Evolutionary conservation across 768 basidiomycete genomes (phyloP), one percentile per base, ranked within the genome.

Genomic region (Leccinum longicurvipes): DNA sequence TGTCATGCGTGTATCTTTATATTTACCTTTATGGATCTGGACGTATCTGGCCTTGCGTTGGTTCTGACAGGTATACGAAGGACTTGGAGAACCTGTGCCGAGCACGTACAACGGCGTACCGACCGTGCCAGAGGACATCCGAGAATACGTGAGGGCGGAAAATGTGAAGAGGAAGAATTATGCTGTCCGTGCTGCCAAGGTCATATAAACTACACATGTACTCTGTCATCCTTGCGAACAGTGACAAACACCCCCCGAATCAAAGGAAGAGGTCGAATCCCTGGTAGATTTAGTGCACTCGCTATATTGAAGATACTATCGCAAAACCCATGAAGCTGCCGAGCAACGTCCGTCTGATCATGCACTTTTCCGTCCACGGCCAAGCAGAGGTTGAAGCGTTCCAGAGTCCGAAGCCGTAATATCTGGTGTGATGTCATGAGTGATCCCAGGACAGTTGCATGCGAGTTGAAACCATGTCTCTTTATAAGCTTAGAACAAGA

Each of bases 81-180:
- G 66, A 12, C 62, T 66, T 24, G 63, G 66, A 1, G 60, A 67
- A 25, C 65, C 65, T n/a, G 57, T 65, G 1, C 66, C 63, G 3
- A 58, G 65, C 50, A 3, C 51, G 7, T 66, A 67, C 25, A 66
- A 66, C 10, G 47, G 28, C 4, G 58, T 67, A 1, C 24, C 47
- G 12, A 44, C 34, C 19, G 1, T 63, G 29, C 65, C 65, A 4
- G 63, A 58, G 11, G 58, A 57, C 9, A 65, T 68, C 6, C 53
- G 66, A 44, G 63, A 59, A 25, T 49, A 65, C n/a, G 10, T 68
- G 24, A 63, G 63, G 39, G 56, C 9, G 34, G 60, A 67, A 36
- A 67, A 67, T 27, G 32, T 58, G 49, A 68, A 39, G 48, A 60
- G 63, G 45, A 67, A 67, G 59, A 67, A 59, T n/a, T 47, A 59